Evolutionary conservation across 2,329 filamentous ascomycete genomes (phyloP).

Genomic region (Aspergillus fumigatus): DNA sequence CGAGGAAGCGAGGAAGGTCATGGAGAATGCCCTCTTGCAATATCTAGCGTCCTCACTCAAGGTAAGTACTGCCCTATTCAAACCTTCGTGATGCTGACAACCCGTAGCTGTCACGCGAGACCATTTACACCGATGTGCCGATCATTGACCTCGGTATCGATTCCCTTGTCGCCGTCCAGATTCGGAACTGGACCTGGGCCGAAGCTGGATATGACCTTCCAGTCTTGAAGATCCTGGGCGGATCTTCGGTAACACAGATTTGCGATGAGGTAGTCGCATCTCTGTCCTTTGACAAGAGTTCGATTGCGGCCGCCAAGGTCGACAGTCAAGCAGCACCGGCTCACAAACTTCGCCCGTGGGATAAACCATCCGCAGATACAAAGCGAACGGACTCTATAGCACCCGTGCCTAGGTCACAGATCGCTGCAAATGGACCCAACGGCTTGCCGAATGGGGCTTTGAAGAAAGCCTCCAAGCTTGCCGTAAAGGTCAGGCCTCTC

Average conservation of each 20-base stretch:
- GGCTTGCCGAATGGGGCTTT: neutral
- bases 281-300: conserved; percentile 1
- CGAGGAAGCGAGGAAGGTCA: conserved; percentile 4
- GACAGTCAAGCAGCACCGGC: conserved; percentile 4
- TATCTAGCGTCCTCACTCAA: conserved; percentile 2
- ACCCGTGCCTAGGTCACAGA: neutral
- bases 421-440: neutral
- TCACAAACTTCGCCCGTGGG: neutral
- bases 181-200: conserved; percentile 14
- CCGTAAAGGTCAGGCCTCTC: neutral
- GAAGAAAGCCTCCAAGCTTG: neutral
- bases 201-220: conserved; percentile 8
- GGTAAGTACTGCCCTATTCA: neutral
- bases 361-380: neutral
- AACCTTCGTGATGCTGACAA: neutral
- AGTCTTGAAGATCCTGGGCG: conserved; percentile 55
- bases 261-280: conserved; percentile 1
- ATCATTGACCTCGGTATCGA: conserved; percentile 13
- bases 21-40: conserved; percentile 2
- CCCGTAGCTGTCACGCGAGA: neutral
- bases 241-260: conserved; percentile 3
- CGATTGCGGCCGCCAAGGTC: neutral
- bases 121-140: conserved; percentile 1
- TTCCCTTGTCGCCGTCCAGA: conserved; percentile 16
- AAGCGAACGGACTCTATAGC: neutral